phyloP scores from a whole-genome alignment of 106 monocot genomes.

The Dioscorea zingiberensis region DNA sequence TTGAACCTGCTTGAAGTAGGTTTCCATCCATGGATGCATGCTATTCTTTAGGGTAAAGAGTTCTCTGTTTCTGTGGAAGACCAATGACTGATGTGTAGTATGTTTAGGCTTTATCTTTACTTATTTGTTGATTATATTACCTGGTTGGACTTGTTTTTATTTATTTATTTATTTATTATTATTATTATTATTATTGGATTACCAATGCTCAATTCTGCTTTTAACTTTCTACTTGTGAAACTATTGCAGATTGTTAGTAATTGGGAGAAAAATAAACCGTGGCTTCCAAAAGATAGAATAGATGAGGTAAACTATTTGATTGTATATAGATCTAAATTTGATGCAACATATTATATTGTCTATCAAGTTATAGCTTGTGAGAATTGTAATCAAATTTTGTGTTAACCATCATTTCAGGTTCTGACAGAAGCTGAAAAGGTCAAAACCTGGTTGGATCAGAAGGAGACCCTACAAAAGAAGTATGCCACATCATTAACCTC shows the following conservation, averaged over 20 bases:
- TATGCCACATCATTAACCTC: conserved; percentile 19
- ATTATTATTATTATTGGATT: not conserved
- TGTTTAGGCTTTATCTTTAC: not conserved
- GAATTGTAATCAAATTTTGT: not conserved
- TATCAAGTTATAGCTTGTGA: not conserved
- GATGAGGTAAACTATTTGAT: conserved; percentile 58
- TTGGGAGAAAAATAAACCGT: conserved; percentile 79
- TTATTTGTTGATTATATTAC: not conserved
- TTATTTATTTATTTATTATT: not conserved
- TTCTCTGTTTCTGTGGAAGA: too few relatives aligned
- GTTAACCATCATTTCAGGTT: conserved; percentile 40
- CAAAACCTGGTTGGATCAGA: conserved; percentile 78
- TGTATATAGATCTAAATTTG: not conserved
- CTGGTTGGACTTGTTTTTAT: not conserved
- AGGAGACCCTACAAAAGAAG: conserved; percentile 71
- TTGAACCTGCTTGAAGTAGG: too few relatives aligned
- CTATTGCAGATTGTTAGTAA: conserved; percentile 57
- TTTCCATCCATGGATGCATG: too few relatives aligned
- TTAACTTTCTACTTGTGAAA: conserved; percentile 9
- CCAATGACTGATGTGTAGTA: not conserved
- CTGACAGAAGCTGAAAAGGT: conserved; percentile 59
- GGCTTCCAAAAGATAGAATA: conserved; percentile 79
- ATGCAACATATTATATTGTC: not conserved
- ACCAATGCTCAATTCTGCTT: not conserved
- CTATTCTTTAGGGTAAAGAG: too few relatives aligned